These are phyloP conservation scores for Fraxinus sp. DNA, from an alignment of 305 asterid species.

Conservation along the genomic window DNA sequence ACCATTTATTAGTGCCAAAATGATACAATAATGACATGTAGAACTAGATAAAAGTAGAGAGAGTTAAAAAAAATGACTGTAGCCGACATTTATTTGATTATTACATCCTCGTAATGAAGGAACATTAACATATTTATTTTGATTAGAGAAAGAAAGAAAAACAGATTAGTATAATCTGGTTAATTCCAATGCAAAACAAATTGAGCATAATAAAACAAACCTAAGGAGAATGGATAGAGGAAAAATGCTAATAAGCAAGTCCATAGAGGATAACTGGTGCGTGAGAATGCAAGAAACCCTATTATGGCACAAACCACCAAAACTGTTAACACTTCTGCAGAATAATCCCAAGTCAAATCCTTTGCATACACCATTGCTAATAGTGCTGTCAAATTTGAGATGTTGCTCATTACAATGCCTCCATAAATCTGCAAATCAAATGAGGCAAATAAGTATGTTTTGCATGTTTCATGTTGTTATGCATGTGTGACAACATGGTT, in stretches of 20 bases:
- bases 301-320: conserved; percentile 48
- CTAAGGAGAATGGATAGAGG: conserved; percentile 50
- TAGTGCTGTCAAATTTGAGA: conserved; percentile 18
- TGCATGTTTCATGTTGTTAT: neutral
- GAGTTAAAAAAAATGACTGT: neutral
- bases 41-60: neutral
- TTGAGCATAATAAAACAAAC: conserved; percentile 40
- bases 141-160: neutral
- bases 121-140: neutral
- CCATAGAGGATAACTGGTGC: conserved; percentile 53
- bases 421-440: conserved; percentile 25
- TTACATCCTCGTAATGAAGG: neutral
- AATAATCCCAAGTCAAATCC: conserved; percentile 55
- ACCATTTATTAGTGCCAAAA: no score
- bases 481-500: neutral
- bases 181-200: conserved; percentile 39
- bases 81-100: neutral
- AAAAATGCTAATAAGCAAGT: conserved; percentile 46
- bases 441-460: neutral
- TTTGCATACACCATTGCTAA: conserved; percentile 29
- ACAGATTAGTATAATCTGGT: neutral
- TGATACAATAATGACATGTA: neutral
- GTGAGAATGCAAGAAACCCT: conserved; percentile 43
- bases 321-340: conserved; percentile 62
- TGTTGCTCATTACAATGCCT: conserved; percentile 28